Evolutionary conservation across 2,329 filamentous ascomycete species (phyloP).

Genomic region (Ramichloridium luteum): DNA sequence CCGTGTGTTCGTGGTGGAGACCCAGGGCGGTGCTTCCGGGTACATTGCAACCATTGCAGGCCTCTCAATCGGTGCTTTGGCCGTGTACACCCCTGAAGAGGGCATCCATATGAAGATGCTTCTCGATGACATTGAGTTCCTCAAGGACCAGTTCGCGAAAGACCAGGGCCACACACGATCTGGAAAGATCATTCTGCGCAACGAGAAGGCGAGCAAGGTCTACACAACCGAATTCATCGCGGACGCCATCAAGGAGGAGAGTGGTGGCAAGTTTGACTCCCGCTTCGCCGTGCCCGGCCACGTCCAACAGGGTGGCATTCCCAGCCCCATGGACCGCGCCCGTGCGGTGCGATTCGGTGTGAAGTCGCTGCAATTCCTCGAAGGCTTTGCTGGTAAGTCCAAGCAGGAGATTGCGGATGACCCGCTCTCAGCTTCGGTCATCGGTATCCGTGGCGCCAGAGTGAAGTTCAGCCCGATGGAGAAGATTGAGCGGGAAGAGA

Average conservation of each 20-base stretch:
- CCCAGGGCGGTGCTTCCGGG: constrained; percentile 85
- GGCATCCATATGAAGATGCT: constrained; percentile 91
- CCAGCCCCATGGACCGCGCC: constrained; percentile 91
- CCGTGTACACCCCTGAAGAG: constrained; percentile 95
- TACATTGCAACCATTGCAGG: constrained; percentile 88
- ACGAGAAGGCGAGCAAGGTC: constrained; percentile 82
- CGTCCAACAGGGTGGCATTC: constrained; percentile 86
- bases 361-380: constrained; percentile 85
- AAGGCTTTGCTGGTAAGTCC: constrained; percentile 56
- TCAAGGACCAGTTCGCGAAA: constrained; percentile 71
- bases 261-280: constrained; percentile 81
- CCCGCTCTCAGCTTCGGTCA: constrained; percentile 63
- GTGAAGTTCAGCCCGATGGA: constrained; percentile 80
- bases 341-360: constrained; percentile 84
- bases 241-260: constrained; percentile 89
- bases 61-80: constrained; percentile 78
- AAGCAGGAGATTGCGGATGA: constrained; percentile 60
- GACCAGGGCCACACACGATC: constrained; percentile 83
- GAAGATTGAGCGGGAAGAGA: constrained; percentile 68
- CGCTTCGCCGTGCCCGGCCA: constrained; percentile 85
- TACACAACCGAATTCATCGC: constrained; percentile 91
- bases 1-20: constrained; percentile 94
- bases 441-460: constrained; percentile 81
- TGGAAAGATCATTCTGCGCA: constrained; percentile 89
- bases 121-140: constrained; percentile 73